Percentiles rank a stretch among this genome's conserved stretches.
phyloP scores from a whole-genome alignment of 2,329 filamentous ascomycete genomes.

The Decorospora gaudefroyi region DNA sequence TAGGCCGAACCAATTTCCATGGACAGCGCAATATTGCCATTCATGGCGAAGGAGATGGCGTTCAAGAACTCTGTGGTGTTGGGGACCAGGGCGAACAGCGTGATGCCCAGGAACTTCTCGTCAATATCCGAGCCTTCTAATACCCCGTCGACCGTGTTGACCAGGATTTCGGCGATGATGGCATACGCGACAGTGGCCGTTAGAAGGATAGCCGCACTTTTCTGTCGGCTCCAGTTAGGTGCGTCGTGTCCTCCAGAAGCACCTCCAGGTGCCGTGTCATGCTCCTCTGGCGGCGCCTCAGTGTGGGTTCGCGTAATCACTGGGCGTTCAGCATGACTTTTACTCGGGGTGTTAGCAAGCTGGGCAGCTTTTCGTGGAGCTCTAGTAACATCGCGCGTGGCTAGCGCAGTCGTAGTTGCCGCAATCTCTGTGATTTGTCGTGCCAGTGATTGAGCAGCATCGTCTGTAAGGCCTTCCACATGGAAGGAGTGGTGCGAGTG shows the following conservation, averaged over 20 bases:
- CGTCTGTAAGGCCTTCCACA: slow-evolving; percentile 72
- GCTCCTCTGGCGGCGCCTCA: slow-evolving; percentile 58
- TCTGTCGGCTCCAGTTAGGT: slow-evolving; percentile 94
- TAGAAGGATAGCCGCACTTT: slow-evolving; percentile 87
- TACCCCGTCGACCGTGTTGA: slow-evolving; percentile 97
- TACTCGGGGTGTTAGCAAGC: slow-evolving; percentile 43
- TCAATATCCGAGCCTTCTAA: slow-evolving; percentile 87
- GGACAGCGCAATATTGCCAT: slow-evolving; percentile 95
- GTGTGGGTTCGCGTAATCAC: slow-evolving; percentile 47
- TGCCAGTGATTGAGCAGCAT: slow-evolving; percentile 79
- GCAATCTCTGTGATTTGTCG: slow-evolving; percentile 93
- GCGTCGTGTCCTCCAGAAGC: slow-evolving; percentile 77
- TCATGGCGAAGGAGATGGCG: slow-evolving; percentile 99
- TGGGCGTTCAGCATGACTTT: slow-evolving; percentile 47
- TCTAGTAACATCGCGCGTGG: slow-evolving; percentile 73
- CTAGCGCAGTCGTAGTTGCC: slow-evolving; percentile 85
- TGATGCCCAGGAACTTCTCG: slow-evolving; percentile 96
- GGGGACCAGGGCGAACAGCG: slow-evolving; percentile 91
- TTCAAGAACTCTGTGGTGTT: slow-evolving; percentile 99
- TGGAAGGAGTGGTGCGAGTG: slow-evolving; percentile 53
- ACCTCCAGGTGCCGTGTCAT: slow-evolving; percentile 51
- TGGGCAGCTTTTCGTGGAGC: slow-evolving; percentile 57
- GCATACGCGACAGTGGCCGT: slow-evolving; percentile 90
- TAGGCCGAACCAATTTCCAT: slow-evolving; percentile 99
- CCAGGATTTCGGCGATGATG: slow-evolving; percentile 94